A percentile compares a stretch with the other conserved stretches of the same genome.
Conservation (phyloP, 768 basidiomycete species). For the Dioszegia aurantiaca region DNA sequence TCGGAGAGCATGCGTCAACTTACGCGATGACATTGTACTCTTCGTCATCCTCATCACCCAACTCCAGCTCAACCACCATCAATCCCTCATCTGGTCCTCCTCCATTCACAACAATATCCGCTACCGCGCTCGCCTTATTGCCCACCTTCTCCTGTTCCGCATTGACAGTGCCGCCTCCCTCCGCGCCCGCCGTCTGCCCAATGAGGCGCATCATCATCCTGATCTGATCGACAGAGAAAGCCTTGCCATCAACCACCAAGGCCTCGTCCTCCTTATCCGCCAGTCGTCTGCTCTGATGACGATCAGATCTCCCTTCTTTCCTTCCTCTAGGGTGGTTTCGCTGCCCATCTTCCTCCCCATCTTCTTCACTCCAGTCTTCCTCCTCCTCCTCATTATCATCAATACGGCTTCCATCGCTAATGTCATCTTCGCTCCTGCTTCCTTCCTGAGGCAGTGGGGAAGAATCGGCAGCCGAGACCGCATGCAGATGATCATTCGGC, state of each 20-base stretch:
- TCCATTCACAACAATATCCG: background rate
- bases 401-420: background rate
- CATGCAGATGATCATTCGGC: background rate
- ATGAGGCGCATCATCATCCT: background rate
- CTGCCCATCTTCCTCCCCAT: background rate
- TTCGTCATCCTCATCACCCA: background rate
- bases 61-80: conserved; percentile 2
- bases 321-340: background rate
- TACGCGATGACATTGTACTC: conserved; percentile 1
- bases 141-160: background rate
- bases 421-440: background rate
- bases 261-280: background rate
- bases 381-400: background rate
- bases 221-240: conserved; percentile 3
- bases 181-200: background rate
- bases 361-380: background rate
- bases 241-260: background rate
- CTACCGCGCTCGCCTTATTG: background rate
- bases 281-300: background rate
- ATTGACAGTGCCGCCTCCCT: background rate
- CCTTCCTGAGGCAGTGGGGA: no score
- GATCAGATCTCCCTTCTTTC: background rate
- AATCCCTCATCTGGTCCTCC: conserved; percentile 1
- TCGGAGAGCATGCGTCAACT: background rate
- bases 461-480: no score